Percentiles rank a stretch among this genome's conserved stretches.
Conservation (phyloP, 2,329 filamentous ascomycete genomes). For the Fusarium sp. region DNA sequence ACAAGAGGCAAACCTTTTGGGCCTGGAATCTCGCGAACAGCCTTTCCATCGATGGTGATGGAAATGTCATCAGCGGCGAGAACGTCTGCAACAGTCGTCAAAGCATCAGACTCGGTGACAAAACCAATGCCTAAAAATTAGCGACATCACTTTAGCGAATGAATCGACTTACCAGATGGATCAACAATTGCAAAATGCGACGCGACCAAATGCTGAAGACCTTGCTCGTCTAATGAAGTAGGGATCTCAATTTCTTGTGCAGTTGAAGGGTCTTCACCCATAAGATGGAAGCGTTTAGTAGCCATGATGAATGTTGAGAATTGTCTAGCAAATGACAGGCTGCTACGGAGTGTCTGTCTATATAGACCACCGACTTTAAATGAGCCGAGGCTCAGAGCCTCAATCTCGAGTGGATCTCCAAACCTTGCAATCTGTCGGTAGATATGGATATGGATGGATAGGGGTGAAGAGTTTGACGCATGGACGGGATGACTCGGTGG, state of each 20-base stretch:
- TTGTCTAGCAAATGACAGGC: not conserved
- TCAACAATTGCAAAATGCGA: constrained; percentile 57
- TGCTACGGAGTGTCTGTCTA: constrained; percentile 9
- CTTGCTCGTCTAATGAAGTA: constrained; percentile 49
- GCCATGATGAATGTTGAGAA: constrained; percentile 44
- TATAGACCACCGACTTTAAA: constrained; percentile 14
- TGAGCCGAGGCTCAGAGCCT: constrained; percentile 18
- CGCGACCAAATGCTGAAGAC: constrained; percentile 53
- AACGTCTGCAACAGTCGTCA: constrained; percentile 51
- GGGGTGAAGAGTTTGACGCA: constrained; percentile 20
- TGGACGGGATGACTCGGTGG: constrained; percentile 14
- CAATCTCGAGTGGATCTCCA: not conserved
- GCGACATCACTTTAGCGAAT: not conserved
- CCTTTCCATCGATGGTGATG: constrained; percentile 60
- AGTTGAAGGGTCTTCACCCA: constrained; percentile 53
- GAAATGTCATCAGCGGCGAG: constrained; percentile 48
- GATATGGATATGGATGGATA: constrained; percentile 12
- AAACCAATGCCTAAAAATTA: constrained; percentile 52
- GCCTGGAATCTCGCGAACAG: constrained; percentile 61
- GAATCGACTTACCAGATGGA: constrained; percentile 47
- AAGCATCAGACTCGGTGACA: constrained; percentile 43
- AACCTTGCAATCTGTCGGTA: constrained; percentile 19
- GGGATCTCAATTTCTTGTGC: constrained; percentile 52
- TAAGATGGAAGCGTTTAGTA: constrained; percentile 54
- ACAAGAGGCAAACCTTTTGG: constrained; percentile 60